These are phyloP conservation scores for Rhododendron vialii DNA, from an alignment of 148 eudicot species.

Conservation along the genomic window DNA sequence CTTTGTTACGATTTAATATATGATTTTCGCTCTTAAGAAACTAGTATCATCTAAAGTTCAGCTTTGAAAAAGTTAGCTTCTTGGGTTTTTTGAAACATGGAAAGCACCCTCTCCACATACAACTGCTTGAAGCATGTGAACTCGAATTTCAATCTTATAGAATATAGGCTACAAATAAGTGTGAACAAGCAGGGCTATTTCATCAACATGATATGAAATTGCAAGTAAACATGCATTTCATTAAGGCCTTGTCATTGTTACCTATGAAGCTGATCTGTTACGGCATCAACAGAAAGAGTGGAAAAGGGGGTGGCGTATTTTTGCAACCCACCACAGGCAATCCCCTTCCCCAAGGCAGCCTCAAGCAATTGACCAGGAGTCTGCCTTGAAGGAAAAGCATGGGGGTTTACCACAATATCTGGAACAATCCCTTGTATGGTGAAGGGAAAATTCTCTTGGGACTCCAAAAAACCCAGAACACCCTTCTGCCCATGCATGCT, in stretches of 20 bases:
- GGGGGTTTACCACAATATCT: conserved; percentile 92
- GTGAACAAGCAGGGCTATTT: background rate
- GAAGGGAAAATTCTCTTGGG: conserved; percentile 89
- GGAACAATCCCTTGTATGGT: conserved; percentile 94
- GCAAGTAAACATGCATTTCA: background rate
- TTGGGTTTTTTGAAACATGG: background rate
- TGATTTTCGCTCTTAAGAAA: background rate
- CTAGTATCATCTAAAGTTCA: background rate
- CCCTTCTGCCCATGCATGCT: conserved; percentile 99
- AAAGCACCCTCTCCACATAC: background rate
- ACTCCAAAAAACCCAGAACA: conserved; percentile 81
- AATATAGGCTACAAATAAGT: background rate
- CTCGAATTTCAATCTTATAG: background rate
- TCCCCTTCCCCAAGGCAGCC: conserved; percentile 87
- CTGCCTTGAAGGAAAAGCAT: conserved; percentile 95
- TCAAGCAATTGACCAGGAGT: conserved; percentile 94
- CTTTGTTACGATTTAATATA: background rate
- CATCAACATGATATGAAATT: background rate
- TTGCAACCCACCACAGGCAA: conserved; percentile 67
- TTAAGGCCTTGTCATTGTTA: conserved; percentile 12
- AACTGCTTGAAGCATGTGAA: background rate
- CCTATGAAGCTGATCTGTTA: conserved; percentile 92
- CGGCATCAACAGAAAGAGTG: conserved; percentile 73
- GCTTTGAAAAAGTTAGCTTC: background rate
- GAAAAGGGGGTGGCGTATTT: conserved; percentile 91